Evolutionary conservation across 2,329 filamentous ascomycete species (phyloP).

Genomic region (Stemphylium vesicarium): DNA sequence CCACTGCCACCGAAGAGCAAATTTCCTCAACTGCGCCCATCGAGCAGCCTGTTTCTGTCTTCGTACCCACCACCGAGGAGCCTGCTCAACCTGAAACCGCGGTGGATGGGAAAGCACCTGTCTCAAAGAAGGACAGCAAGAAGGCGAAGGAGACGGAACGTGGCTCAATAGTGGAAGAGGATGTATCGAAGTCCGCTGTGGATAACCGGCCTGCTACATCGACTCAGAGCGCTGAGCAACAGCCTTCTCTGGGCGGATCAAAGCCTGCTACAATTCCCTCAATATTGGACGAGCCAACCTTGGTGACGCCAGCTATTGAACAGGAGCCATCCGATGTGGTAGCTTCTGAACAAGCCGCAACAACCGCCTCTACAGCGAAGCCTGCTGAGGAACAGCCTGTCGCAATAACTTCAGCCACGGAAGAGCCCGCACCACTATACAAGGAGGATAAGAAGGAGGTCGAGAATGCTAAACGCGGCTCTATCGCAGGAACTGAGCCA

Average conservation of each 20-base stretch:
- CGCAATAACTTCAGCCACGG: too few relatives aligned
- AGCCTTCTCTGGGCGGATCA: too few relatives aligned
- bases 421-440: background rate
- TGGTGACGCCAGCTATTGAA: too few relatives aligned
- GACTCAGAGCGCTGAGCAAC: too few relatives aligned
- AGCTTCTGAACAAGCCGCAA: too few relatives aligned
- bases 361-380: too few relatives aligned
- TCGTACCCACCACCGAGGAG: background rate
- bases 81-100: background rate
- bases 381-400: too few relatives aligned
- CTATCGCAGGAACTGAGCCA: slow-evolving; percentile 15
- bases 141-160: slow-evolving; percentile 30
- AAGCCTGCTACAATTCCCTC: too few relatives aligned
- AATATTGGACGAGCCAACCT: too few relatives aligned
- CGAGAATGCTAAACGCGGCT: slow-evolving; percentile 30
- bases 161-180: slow-evolving; percentile 20
- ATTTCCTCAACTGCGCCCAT: background rate
- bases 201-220: too few relatives aligned
- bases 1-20: background rate
- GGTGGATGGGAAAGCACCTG: background rate
- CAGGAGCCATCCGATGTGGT: too few relatives aligned
- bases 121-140: slow-evolving; percentile 30
- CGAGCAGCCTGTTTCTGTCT: background rate
- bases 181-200: background rate
- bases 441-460: slow-evolving; percentile 32